Evolutionary conservation across 306 rosid species (phyloP).

Genomic region (Prosopis cineraria): DNA sequence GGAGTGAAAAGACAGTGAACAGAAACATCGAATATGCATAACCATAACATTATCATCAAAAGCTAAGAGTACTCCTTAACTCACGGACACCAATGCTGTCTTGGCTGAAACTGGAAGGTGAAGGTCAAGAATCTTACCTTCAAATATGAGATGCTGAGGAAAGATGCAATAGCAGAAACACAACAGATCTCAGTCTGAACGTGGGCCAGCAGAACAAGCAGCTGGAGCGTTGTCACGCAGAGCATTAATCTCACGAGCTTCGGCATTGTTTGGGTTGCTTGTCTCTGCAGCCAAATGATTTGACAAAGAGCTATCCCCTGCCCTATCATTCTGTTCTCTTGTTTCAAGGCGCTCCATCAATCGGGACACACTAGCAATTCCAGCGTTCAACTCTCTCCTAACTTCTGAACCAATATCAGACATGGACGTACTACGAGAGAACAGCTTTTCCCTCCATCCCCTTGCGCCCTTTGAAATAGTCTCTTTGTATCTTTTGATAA

Average conservation of each 20-base stretch:
- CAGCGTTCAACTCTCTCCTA: constrained; percentile 61
- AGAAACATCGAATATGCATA: not conserved
- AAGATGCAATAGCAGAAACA: constrained; percentile 54
- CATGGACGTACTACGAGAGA: constrained; percentile 68
- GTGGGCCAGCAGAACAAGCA: constrained; percentile 55
- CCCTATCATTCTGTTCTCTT: constrained; percentile 42
- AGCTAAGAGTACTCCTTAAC: constrained; percentile 11
- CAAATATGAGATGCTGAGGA: constrained; percentile 68
- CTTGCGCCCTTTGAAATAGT: constrained; percentile 78
- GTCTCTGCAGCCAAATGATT: constrained; percentile 41
- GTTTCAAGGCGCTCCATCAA: constrained; percentile 63
- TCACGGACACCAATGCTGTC: not conserved
- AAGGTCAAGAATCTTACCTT: constrained; percentile 50
- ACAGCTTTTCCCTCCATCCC: constrained; percentile 87
- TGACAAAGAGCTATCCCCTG: constrained; percentile 37
- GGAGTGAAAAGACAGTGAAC: not conserved
- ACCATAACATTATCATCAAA: not conserved
- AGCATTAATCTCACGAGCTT: constrained; percentile 45
- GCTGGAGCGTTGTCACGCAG: constrained; percentile 35
- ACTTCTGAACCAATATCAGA: constrained; percentile 60
- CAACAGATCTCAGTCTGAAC: constrained; percentile 42
- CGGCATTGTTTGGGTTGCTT: constrained; percentile 42
- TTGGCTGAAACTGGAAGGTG: not conserved
- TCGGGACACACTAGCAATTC: constrained; percentile 64
- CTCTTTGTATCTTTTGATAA: constrained; percentile 74